phyloP scores from a whole-genome alignment of 352 stramenopile genomes.

The Phytophthora pisi region DNA sequence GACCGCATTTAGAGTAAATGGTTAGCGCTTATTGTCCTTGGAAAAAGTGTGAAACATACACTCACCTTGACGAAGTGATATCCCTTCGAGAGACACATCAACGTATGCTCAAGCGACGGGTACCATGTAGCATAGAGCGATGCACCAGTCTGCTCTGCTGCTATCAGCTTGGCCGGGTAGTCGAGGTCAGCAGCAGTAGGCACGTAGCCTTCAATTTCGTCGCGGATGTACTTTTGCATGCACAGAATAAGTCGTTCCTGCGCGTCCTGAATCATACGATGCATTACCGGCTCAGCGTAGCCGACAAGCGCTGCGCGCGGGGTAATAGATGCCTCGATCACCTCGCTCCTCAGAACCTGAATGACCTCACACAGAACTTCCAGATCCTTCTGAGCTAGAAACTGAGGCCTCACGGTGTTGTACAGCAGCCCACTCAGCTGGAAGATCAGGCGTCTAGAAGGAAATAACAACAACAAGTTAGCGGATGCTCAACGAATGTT shows the following conservation, averaged over 20 bases:
- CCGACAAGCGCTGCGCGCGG: slow-evolving; percentile 56
- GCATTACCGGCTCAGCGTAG: slow-evolving; percentile 74
- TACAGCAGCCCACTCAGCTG: slow-evolving; percentile 79
- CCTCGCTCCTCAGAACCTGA: slow-evolving; percentile 75
- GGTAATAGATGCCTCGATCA: slow-evolving; percentile 76
- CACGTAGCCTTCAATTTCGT: slow-evolving; percentile 83
- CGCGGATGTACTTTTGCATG: slow-evolving; percentile 84
- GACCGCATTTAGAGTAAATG: neutral
- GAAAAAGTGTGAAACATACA: neutral
- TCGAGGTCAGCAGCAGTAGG: slow-evolving; percentile 59
- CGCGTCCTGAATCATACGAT: slow-evolving; percentile 85
- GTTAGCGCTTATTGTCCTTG: neutral
- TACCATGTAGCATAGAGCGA: slow-evolving; percentile 86
- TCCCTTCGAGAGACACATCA: slow-evolving; percentile 87
- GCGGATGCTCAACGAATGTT: neutral
- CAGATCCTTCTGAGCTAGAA: slow-evolving; percentile 78
- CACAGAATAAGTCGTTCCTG: slow-evolving; percentile 85
- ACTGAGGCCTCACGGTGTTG: slow-evolving; percentile 64
- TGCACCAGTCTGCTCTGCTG: slow-evolving; percentile 27
- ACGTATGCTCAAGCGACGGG: slow-evolving; percentile 78
- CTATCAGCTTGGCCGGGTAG: slow-evolving; percentile 75
- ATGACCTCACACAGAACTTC: slow-evolving; percentile 82
- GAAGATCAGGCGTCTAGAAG: slow-evolving; percentile 70
- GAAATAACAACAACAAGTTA: neutral
- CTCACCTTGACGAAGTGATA: slow-evolving; percentile 85